Percentiles rank a stretch among this genome's conserved stretches.
These are phyloP conservation scores for Gynandropsis gynandra DNA, from an alignment of 345 rosid species.

Conservation along the genomic window DNA sequence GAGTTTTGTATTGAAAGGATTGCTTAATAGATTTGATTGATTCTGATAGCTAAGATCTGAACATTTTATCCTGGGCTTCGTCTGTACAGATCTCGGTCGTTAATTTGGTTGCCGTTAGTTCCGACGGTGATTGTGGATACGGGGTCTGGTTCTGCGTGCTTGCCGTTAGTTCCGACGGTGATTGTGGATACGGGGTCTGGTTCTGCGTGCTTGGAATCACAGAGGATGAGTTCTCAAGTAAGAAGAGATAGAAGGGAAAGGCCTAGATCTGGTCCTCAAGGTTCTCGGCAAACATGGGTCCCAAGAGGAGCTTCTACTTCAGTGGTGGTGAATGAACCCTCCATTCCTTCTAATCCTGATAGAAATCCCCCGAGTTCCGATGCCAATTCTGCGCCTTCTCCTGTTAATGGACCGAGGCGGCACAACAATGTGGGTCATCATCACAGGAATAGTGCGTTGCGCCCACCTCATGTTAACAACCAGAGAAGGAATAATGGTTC, in stretches of 20 bases:
- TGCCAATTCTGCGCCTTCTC: slow-evolving; percentile 13
- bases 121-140: slow-evolving; percentile 10
- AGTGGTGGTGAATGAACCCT: slow-evolving; percentile 17
- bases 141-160: slow-evolving; percentile 19
- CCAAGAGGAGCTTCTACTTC: slow-evolving; percentile 46
- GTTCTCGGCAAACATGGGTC: slow-evolving; percentile 59
- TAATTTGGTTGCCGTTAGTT: neutral
- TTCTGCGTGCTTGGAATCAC: slow-evolving; percentile 19
- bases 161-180: slow-evolving; percentile 12
- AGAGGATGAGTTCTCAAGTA: slow-evolving; percentile 55
- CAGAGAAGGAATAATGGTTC: slow-evolving; percentile 32
- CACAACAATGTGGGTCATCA: slow-evolving; percentile 3
- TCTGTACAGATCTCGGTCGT: no score
- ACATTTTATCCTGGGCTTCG: neutral
- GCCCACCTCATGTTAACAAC: slow-evolving; percentile 24
- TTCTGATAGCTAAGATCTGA: slow-evolving; percentile 3
- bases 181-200: slow-evolving; percentile 15
- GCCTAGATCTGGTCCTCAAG: slow-evolving; percentile 32
- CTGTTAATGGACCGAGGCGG: slow-evolving; percentile 16
- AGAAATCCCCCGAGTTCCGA: slow-evolving; percentile 15
- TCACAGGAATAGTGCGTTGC: neutral
- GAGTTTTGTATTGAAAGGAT: neutral
- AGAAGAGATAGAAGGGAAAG: slow-evolving; percentile 49
- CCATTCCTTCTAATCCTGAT: slow-evolving; percentile 14
- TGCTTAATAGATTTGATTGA: neutral